Percentiles rank a stretch among this genome's conserved stretches.
phyloP scores from a whole-genome alignment of 1,139 yeast species.

The Williopsis jadinii region DNA sequence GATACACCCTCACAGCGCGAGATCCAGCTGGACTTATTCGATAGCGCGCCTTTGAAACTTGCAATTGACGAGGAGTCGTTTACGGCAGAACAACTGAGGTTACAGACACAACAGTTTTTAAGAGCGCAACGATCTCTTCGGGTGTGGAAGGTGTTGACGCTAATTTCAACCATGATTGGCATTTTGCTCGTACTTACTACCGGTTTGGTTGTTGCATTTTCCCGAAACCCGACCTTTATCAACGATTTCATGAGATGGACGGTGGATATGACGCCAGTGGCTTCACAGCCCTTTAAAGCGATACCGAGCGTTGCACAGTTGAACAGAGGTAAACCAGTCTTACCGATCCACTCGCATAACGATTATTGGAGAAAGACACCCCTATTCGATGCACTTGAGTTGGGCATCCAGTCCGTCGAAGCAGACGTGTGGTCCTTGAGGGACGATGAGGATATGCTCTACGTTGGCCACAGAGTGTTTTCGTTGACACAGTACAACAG shows the following conservation, averaged over 20 bases:
- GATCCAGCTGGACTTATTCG: too few species aligned
- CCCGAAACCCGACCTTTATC: conserved; percentile 5
- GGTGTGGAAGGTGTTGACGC: neutral
- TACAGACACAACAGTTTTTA: too few species aligned
- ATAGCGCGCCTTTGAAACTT: too few species aligned
- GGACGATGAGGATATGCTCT: conserved; percentile 34
- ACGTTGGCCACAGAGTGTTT: conserved; percentile 58
- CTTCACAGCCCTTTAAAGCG: neutral
- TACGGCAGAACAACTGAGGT: too few species aligned
- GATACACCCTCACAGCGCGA: too few species aligned
- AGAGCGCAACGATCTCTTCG: too few species aligned
- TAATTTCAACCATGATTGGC: conserved; percentile 1
- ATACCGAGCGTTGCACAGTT: conserved; percentile 5
- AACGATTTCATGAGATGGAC: conserved; percentile 4
- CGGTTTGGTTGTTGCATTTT: conserved; percentile 2
- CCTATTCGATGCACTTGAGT: conserved; percentile 50
- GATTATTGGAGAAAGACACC: conserved; percentile 69
- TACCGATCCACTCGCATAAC: conserved; percentile 58
- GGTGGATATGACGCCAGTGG: neutral
- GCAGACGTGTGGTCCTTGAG: conserved; percentile 55
- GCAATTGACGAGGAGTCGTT: too few species aligned
- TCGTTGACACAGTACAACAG: conserved; percentile 40
- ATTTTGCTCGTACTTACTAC: neutral
- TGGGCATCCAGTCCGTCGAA: conserved; percentile 59
- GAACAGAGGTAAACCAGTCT: conserved; percentile 9